Base-by-base conservation (phyloP, 2,329 filamentous ascomycete genomes). In the Apiospora kogelbergensis region DNA sequence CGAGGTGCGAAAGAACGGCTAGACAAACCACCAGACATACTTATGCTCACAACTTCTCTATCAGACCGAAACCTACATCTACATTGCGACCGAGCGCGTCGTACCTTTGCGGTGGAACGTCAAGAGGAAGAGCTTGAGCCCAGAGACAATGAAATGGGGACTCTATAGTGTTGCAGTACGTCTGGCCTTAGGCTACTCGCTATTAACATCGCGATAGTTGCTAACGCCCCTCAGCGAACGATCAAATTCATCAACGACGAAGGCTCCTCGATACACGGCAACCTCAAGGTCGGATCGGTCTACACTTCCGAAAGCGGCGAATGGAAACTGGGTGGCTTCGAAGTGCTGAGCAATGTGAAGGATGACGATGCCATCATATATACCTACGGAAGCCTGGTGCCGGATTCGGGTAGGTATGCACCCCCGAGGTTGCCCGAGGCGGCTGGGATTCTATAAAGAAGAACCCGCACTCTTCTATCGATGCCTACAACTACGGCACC, bases 71-170 rank as follows among this genome's bases (percentile, higher is more conserved):
- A 89, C 93, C 33, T 95, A 96, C 78, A 96, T 99, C 72, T 98
- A 98, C 79, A 94, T 99, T 78, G 94, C 96, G 68, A 98, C 95
- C 30, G 96, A 99, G 83, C 89, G 95, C 72, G 84, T 99, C 11
- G 90, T 91, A 15, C 96, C 96, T 3, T 83, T 99, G 67, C 89
- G 91, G 74, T 98, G 96, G 96, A 91, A 97, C 76, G 91, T 97
- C 63, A 94, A 92, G 82, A 87, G 95, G 74, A 95, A 93, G 83
- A 96, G 93, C 78, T 80, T 98, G 71, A 94, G 90, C 70, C 91
- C 94, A 48, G 96, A 98, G 83, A 98, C 95, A 1, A 89, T 96
- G 64, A 99, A 98, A 89, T 99, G 96, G 96, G 96, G 96, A 0
- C 81, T 99, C 48, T 93, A 94, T 80, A 93, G 90, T 74, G 84